Percentiles rank a stretch among this genome's conserved stretches.
phyloP scores from a whole-genome alignment of 768 basidiomycete genomes.

The Boletus subparvulus region DNA sequence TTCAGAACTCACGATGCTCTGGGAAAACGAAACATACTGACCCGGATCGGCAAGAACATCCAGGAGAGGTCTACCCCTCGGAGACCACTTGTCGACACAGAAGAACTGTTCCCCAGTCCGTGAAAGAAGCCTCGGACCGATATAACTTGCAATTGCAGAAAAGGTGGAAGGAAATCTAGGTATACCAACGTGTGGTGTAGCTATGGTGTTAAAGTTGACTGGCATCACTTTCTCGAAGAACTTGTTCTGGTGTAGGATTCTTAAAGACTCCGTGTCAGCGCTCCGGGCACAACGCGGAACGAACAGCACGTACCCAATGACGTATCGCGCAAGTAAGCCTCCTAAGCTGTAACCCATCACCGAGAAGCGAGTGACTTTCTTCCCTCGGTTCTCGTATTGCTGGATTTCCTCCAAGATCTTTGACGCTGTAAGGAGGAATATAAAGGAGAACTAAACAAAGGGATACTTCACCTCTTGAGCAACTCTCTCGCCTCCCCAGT shows the following conservation, averaged over 20 bases:
- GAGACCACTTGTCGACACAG: constrained; percentile 69
- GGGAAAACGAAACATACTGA: constrained; percentile 26
- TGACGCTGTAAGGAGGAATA: constrained; percentile 1
- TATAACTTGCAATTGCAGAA: constrained; percentile 47
- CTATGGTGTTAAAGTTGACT: constrained; percentile 80
- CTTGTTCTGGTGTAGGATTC: constrained; percentile 60
- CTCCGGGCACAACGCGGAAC: neutral
- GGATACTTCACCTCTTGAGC: constrained; percentile 62
- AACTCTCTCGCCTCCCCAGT: constrained; percentile 81
- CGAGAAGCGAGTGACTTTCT: constrained; percentile 66
- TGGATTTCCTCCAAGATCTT: constrained; percentile 60
- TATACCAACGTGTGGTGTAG: constrained; percentile 82
- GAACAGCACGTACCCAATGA: constrained; percentile 55
- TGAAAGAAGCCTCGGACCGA: constrained; percentile 72
- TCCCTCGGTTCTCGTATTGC: constrained; percentile 51
- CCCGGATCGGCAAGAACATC: constrained; percentile 82
- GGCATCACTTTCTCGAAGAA: constrained; percentile 74
- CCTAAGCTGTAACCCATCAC: constrained; percentile 80
- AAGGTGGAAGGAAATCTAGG: constrained; percentile 60
- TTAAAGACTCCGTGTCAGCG: constrained; percentile 24
- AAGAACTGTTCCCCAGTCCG: constrained; percentile 82
- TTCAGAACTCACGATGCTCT: neutral
- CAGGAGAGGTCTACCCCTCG: constrained; percentile 62
- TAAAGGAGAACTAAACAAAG: neutral
- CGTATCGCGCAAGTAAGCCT: constrained; percentile 78